Conservation (phyloP, 2,329 filamentous ascomycete species). For the Verruconis gallopava region DNA sequence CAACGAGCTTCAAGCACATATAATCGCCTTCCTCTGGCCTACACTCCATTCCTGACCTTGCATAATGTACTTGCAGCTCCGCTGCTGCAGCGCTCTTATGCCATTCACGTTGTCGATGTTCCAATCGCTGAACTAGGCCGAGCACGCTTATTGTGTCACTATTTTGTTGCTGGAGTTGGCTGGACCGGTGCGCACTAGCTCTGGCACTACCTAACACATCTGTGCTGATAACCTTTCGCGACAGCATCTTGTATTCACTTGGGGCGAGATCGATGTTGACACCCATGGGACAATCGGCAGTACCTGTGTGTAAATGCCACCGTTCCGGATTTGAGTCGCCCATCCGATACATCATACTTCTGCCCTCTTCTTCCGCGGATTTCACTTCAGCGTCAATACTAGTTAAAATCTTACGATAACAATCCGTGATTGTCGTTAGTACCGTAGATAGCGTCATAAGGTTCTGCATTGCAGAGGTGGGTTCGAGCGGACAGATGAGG, state of each 20-base stretch:
- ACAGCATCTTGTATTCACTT: slow-evolving; percentile 30
- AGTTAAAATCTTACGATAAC: slow-evolving; percentile 28
- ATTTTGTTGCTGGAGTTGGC: background rate
- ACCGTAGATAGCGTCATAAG: slow-evolving; percentile 29
- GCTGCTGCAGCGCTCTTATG: slow-evolving; percentile 18
- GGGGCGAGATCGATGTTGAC: slow-evolving; percentile 32
- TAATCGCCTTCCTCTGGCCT: slow-evolving; percentile 7
- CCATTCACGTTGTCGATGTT: slow-evolving; percentile 30
- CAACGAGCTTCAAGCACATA: slow-evolving; percentile 10
- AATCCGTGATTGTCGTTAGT: slow-evolving; percentile 28
- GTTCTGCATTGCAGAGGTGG: slow-evolving; percentile 33
- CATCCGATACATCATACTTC: slow-evolving; percentile 30
- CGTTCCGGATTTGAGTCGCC: slow-evolving; percentile 28
- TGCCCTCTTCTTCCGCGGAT: slow-evolving; percentile 18
- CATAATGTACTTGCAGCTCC: slow-evolving; percentile 3
- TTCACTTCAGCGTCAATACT: slow-evolving; percentile 28
- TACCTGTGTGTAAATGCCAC: slow-evolving; percentile 31
- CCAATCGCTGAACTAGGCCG: slow-evolving; percentile 25
- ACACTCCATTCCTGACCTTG: background rate
- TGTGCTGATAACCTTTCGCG: slow-evolving; percentile 31
- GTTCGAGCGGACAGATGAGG: slow-evolving; percentile 27
- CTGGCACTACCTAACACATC: slow-evolving; percentile 27
- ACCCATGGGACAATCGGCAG: slow-evolving; percentile 28
- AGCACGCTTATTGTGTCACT: slow-evolving; percentile 22
- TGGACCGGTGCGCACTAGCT: background rate